phyloP scores from a whole-genome alignment of 768 basidiomycete species.

The Lentinula lateritia region DNA sequence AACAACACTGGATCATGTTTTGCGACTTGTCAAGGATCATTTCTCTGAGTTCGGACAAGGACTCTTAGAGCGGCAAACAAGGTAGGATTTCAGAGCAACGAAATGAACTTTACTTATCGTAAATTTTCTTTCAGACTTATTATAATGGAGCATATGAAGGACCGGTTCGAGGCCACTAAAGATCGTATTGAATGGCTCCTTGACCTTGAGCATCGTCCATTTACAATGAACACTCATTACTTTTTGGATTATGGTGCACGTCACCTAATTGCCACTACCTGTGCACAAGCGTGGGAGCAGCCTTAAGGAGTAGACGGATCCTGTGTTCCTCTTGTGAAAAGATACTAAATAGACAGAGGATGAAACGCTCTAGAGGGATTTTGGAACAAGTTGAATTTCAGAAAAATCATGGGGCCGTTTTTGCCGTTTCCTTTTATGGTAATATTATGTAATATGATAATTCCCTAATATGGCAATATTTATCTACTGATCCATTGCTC shows the following conservation, averaged over 20 bases:
- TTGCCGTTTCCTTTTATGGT: no score
- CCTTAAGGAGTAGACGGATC: no score
- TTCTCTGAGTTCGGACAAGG: constrained; percentile 53
- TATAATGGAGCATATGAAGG: constrained; percentile 44
- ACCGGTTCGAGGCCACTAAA: constrained; percentile 32
- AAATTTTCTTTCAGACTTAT: constrained; percentile 30
- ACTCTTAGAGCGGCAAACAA: constrained; percentile 41
- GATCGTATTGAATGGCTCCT: constrained; percentile 44
- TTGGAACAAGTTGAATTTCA: no score
- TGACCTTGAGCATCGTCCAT: constrained; percentile 41
- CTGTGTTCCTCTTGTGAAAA: no score
- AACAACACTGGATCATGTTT: constrained; percentile 33
- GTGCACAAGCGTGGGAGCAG: no score
- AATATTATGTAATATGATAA: no score
- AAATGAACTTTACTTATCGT: background rate
- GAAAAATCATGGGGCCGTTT: no score
- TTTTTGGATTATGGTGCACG: constrained; percentile 28
- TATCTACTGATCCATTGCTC: constrained; percentile 6
- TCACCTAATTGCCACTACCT: no score
- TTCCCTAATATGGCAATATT: no score
- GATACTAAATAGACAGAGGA: no score
- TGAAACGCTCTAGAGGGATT: no score
- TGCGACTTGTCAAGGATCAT: constrained; percentile 37
- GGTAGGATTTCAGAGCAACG: constrained; percentile 22
- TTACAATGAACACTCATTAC: constrained; percentile 49